Evolutionary conservation across 768 basidiomycete species (phyloP).

Genomic region (Kwoniella europaea): DNA sequence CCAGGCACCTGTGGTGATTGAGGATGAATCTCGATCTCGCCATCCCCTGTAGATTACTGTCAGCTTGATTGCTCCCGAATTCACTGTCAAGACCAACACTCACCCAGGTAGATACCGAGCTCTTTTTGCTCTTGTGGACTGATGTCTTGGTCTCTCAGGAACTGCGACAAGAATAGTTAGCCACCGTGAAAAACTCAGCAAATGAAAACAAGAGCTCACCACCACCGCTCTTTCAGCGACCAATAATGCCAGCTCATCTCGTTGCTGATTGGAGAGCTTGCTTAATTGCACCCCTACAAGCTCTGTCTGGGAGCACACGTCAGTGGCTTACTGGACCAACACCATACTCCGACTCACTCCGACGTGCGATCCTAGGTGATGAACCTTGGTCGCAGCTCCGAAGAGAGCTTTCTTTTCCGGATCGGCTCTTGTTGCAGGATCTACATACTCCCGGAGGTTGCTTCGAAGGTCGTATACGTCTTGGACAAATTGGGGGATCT

Average conservation of each 20-base stretch:
- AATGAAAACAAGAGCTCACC: conserved; percentile 1
- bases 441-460: conserved; percentile 53
- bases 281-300: conserved; percentile 72
- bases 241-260: conserved; percentile 77
- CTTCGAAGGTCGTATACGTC: conserved; percentile 1
- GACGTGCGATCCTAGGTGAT: conserved; percentile 70
- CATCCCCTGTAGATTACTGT: too few relatives aligned
- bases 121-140: too few relatives aligned
- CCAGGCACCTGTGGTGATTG: too few relatives aligned
- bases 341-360: conserved; percentile 45
- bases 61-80: too few relatives aligned
- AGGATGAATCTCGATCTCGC: too few relatives aligned
- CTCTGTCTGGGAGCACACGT: conserved; percentile 1
- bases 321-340: too few relatives aligned
- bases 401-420: conserved; percentile 69
- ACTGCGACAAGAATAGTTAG: too few relatives aligned
- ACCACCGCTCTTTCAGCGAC: conserved; percentile 74
- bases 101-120: too few relatives aligned
- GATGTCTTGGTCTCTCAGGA: too few relatives aligned
- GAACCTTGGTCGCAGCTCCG: conserved; percentile 68
- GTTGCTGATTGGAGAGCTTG: conserved; percentile 69
- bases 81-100: too few relatives aligned
- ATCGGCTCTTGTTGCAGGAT: conserved; percentile 71
- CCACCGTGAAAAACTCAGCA: too few relatives aligned
- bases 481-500: too few relatives aligned